phyloP scores from a whole-genome alignment of 768 basidiomycete genomes.

The Atractiella rhizophila region DNA sequence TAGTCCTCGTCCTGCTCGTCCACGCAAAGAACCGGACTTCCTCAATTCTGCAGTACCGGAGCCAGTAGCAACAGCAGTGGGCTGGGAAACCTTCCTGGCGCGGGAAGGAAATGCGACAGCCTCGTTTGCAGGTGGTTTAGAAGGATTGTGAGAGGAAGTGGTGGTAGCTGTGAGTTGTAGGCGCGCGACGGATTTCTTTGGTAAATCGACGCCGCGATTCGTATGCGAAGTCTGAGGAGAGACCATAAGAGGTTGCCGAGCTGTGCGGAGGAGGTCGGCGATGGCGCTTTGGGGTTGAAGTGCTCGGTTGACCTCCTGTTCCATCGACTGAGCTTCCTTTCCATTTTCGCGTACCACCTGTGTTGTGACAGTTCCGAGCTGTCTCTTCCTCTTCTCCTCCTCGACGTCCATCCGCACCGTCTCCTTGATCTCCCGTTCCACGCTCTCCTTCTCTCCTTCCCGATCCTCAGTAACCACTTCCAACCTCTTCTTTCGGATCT shows the following conservation, averaged over 20 bases:
- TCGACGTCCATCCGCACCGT: no score
- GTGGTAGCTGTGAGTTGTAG: constrained; percentile 1
- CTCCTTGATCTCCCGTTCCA: constrained; percentile 6
- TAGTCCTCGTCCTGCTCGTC: no score
- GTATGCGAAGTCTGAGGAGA: no score
- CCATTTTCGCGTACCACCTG: constrained; percentile 4
- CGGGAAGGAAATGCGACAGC: not conserved
- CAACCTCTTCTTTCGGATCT: no score
- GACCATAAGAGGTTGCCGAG: constrained; percentile 18
- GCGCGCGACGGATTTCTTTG: no score
- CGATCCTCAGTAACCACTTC: no score
- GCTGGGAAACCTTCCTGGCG: constrained; percentile 1
- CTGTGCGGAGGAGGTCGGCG: constrained; percentile 45
- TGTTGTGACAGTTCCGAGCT: not conserved
- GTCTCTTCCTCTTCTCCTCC: constrained; percentile 5
- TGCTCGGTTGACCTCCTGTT: constrained; percentile 88
- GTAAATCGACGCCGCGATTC: not conserved
- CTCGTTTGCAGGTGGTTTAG: not conserved
- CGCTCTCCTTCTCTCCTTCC: not conserved
- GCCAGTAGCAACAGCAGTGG: not conserved
- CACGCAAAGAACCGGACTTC: no score
- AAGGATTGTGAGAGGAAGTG: not conserved
- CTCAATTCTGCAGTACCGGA: no score
- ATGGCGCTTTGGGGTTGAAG: constrained; percentile 89
- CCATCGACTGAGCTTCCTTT: constrained; percentile 22